Base-by-base conservation (phyloP, 2,329 filamentous ascomycete species). In the Knufia fluminis region DNA sequence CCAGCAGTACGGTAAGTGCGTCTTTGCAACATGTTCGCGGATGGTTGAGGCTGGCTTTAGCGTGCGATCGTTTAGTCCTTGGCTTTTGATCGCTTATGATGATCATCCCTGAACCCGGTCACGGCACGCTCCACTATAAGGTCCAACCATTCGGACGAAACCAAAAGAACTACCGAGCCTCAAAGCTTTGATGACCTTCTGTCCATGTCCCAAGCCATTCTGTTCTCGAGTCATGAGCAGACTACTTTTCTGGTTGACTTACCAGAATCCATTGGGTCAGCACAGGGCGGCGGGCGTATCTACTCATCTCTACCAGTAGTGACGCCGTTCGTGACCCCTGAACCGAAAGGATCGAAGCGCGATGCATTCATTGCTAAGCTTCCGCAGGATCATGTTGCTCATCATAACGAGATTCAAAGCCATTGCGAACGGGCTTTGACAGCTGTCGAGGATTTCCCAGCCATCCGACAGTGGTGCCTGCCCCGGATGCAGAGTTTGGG, bases 221-320 rank as follows among this genome's bases (percentile, higher is more conserved):
- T 82, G 38, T 80, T 75, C 60, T 69, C 74, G 51, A 77, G 74
- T 52, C 45, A 58, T 1, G 58, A 66, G 3, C 51, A 62, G 6
- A 71, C 70, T 3, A 58, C 75, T 26, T 71, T 71, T 14, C 62
- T 83, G 17, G 57, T 83, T 24, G 79, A 83, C 57, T 74, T 80
- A 8, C 79, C 80, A 1, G 61, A 60, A 3, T 82, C 79, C 1
- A 79, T 83, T 49, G 67, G 70, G 16, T 57, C 67, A 4, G 77
- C 75, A 4, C 79, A 82, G 62, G 49, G 45, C 10, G 16, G 35
- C 14, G 20, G 44, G 22, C 65, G 48, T 3, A 60, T 79, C 1
- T 59, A 72, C 20, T 80, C 78, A 6, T 68, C 63, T 12, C 17
- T 56, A 7, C 70, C 78, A 1, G 54, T 72, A 2, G 52, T 68